Conservation (phyloP, 768 basidiomycete species). For the Fistulinella prunicolor region DNA sequence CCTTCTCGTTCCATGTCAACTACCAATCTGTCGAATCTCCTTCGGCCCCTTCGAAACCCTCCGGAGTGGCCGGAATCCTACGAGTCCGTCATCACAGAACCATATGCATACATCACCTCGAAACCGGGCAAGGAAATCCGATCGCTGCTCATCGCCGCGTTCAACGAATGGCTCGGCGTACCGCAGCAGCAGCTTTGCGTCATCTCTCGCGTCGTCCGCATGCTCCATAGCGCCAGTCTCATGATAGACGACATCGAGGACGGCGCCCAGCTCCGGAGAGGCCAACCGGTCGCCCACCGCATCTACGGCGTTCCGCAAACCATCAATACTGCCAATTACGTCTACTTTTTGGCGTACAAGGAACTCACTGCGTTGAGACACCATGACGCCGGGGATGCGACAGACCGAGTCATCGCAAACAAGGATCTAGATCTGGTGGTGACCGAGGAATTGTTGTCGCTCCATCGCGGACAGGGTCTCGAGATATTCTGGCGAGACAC, state of each 20-base stretch:
- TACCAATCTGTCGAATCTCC: constrained; percentile 13
- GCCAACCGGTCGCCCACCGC: constrained; percentile 86
- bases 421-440: constrained; percentile 59
- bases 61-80: constrained; percentile 37
- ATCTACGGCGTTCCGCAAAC: constrained; percentile 97
- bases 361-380: constrained; percentile 48
- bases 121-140: constrained; percentile 94
- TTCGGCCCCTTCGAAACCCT: constrained; percentile 17
- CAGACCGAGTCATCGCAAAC: constrained; percentile 51
- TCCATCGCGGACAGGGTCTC: constrained; percentile 93
- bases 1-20: constrained; percentile 5
- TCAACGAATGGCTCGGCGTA: constrained; percentile 90
- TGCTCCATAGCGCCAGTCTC: constrained; percentile 93
- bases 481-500: constrained; percentile 95
- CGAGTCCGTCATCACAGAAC: constrained; percentile 62
- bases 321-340: constrained; percentile 96
- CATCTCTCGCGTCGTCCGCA: constrained; percentile 82
- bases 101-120: constrained; percentile 78
- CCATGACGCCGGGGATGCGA: neutral
- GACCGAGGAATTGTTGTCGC: constrained; percentile 62
- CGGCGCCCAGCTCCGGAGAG: constrained; percentile 81
- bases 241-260: constrained; percentile 98
- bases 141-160: constrained; percentile 82
- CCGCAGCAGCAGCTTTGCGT: constrained; percentile 64
- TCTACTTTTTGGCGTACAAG: constrained; percentile 91